Conservation (phyloP, 2,329 filamentous ascomycete species). For the Dothideomycetidae sp. region DNA sequence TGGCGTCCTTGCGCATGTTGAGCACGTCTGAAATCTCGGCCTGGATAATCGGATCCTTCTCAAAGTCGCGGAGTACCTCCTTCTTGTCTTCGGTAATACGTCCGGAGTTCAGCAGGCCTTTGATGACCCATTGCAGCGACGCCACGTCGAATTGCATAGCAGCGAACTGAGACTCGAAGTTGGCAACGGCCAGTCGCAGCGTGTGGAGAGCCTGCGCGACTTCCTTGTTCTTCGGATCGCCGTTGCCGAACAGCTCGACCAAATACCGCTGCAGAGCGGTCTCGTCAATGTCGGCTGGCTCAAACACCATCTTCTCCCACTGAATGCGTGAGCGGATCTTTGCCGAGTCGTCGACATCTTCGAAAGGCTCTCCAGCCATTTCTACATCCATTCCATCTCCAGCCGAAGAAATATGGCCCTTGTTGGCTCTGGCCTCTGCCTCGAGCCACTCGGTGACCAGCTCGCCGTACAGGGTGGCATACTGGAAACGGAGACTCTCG, state of each 20-base stretch:
- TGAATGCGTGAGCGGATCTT: conserved; percentile 29
- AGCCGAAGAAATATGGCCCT: conserved; percentile 9
- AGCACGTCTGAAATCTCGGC: conserved; percentile 43
- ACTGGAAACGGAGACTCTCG: too few relatives aligned
- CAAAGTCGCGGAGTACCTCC: conserved; percentile 36
- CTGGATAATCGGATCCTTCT: conserved; percentile 34
- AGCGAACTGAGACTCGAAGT: conserved; percentile 22
- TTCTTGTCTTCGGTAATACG: conserved; percentile 39
- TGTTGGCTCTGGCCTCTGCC: conserved; percentile 16
- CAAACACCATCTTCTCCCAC: conserved; percentile 46
- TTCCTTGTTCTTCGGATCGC: conserved; percentile 6
- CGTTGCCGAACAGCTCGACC: conserved; percentile 32
- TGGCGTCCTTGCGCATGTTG: conserved; percentile 38
- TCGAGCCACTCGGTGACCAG: conserved; percentile 37
- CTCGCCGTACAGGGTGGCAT: conserved; percentile 32
- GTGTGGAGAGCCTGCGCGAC: conserved; percentile 8
- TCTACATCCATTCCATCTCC: conserved; percentile 16
- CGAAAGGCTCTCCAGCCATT: too few relatives aligned
- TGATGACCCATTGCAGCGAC: conserved; percentile 31
- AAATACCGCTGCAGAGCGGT: conserved; percentile 37
- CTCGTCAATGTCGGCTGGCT: conserved; percentile 31
- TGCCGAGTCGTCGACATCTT: conserved; percentile 27
- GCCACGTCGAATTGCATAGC: conserved; percentile 16
- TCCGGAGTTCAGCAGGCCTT: conserved; percentile 36
- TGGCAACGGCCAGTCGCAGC: conserved; percentile 7